These are phyloP conservation scores for Scenedesmus sp. DNA, from an alignment of 163 green algal species.

Conservation along the genomic window DNA sequence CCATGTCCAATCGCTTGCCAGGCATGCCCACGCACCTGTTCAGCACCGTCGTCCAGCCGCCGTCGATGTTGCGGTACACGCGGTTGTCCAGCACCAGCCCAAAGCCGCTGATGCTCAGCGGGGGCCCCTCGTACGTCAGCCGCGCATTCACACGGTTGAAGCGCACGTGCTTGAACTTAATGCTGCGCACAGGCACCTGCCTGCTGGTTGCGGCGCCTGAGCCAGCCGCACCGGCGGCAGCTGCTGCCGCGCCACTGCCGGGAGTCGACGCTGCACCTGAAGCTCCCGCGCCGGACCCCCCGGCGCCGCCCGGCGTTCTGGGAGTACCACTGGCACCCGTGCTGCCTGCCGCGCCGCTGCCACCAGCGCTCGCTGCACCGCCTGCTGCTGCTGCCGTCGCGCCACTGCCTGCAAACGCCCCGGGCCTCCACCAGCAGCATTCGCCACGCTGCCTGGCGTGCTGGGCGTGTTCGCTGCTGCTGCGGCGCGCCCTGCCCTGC, in stretches of 20 bases:
- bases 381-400: background rate
- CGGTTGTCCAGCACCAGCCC: slow-evolving; percentile 82
- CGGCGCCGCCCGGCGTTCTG: background rate
- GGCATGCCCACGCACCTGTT: slow-evolving; percentile 60
- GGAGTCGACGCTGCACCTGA: background rate
- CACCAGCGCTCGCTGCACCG: background rate
- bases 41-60: slow-evolving; percentile 82
- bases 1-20: background rate
- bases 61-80: slow-evolving; percentile 84
- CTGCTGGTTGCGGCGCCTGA: background rate
- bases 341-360: background rate
- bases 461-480: background rate
- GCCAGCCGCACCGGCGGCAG: background rate
- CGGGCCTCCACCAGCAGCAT: background rate
- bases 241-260: background rate
- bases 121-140: slow-evolving; percentile 78
- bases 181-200: slow-evolving; percentile 21
- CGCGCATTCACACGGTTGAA: slow-evolving; percentile 85
- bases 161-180: slow-evolving; percentile 79
- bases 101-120: slow-evolving; percentile 76
- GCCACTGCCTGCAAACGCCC: background rate
- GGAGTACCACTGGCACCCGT: background rate
- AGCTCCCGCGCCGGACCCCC: background rate
- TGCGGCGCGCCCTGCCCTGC: slow-evolving; percentile 8
- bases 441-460: background rate